phyloP scores from a whole-genome alignment of 768 basidiomycete species.

The Mycena belliarum region DNA sequence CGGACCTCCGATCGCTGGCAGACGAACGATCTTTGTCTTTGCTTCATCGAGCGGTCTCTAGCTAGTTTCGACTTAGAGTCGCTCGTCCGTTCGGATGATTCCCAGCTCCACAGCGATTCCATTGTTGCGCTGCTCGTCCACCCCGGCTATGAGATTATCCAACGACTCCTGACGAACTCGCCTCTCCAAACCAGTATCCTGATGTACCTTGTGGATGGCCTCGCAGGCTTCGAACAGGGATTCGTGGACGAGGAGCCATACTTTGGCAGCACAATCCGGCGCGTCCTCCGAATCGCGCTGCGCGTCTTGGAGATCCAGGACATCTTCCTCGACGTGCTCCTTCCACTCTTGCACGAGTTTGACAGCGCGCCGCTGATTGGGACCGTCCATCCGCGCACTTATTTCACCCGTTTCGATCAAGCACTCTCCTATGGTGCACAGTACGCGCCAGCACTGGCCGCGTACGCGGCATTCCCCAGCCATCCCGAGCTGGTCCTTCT shows the following conservation, averaged over 20 bases:
- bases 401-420: conserved; percentile 74
- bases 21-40: conserved; percentile 81
- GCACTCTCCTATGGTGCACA: conserved; percentile 68
- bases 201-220: conserved; percentile 78
- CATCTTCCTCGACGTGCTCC: conserved; percentile 84
- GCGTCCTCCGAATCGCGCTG: conserved; percentile 79
- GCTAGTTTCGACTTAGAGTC: conserved; percentile 81
- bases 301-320: conserved; percentile 85
- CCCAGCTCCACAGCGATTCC: conserved; percentile 48
- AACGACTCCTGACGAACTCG: conserved; percentile 72
- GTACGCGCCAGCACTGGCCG: conserved; percentile 78
- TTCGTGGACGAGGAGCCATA: conserved; percentile 68
- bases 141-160: conserved; percentile 87
- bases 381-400: conserved; percentile 61
- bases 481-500: conserved; percentile 76
- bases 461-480: conserved; percentile 72
- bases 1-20: conserved; percentile 81
- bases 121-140: conserved; percentile 65
- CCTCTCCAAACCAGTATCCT: conserved; percentile 74
- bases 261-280: conserved; percentile 74
- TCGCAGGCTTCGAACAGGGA: conserved; percentile 73
- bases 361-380: conserved; percentile 57
- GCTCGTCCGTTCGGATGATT: conserved; percentile 62
- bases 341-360: conserved; percentile 73
- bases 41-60: conserved; percentile 82